Evolutionary conservation across 2,329 filamentous ascomycete species (phyloP), one percentile per base, ranked within the genome.

Genomic region (Phaeoacremonium minimum): DNA sequence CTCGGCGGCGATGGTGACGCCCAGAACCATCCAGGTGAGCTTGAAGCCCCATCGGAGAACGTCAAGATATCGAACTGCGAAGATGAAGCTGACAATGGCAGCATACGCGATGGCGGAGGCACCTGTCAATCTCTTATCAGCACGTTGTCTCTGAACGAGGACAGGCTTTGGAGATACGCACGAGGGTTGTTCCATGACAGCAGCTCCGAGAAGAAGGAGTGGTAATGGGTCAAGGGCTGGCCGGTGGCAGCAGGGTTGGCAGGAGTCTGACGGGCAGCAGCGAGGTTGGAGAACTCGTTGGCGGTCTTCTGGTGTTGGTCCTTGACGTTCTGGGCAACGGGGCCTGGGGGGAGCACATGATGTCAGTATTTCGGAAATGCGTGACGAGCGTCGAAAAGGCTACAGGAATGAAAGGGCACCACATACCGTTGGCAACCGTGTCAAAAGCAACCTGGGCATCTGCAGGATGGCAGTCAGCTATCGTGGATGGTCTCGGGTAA

Each of bases 131-230:
- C 18, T 43, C 35, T 50, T 47, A 52, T 57, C 41, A 56, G 50
- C 36, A 50, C 28, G 7, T 35, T 18, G n/a, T n/a, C n/a, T n/a
- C n/a, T n/a, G n/a, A n/a, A n/a, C n/a, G n/a, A n/a, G n/a, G n/a
- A n/a, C n/a, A n/a, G n/a, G n/a, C n/a, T 5, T 17, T 15, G 37
- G 34, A 44, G 22, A 18, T 17, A 68, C 74, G 54, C 69, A 80
- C 78, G 74, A 55, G 78, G 78, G 57, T 82, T 80, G 55, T 81
- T 71, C 78, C 81, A 85, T 47, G 80, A 83, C 43, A 85, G 66
- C 39, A 85, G 69, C 57, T 82, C 77, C 34, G 73, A 75, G 61
- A 85, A 85, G 63, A 84, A 77, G 13, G 79, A 84, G 65, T 85
- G 80, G 58, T 84, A 85, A 60, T 83, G 77, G 41, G 78, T 83